Evolutionary conservation across 495 filamentous ascomycete genomes (phyloP), one percentile per base, ranked within the genome.

Genomic region (Penicillium cataractarum): DNA sequence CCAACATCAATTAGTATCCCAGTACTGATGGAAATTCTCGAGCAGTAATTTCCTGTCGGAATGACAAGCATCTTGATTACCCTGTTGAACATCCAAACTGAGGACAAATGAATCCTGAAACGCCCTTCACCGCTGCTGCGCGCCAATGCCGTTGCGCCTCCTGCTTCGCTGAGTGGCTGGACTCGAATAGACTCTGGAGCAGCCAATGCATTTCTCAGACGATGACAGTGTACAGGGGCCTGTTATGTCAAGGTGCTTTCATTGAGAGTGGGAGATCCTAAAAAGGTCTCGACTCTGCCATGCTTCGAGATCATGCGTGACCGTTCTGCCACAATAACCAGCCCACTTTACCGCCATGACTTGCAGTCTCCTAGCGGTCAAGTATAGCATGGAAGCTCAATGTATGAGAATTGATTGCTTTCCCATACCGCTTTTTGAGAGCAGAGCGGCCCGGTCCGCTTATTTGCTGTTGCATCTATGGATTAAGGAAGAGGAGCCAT

Each of bases 101-200:
- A 60, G 21, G 32, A 40, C 26, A 5, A 19, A 49, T 31, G 53
- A 32, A 26, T 31, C 32, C 42, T 17, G 44, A 35, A 29, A 46
- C 55, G 57, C 51, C 51, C 50, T 63, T 69, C 63, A 66, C 69
- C 69, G 66, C 69, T 71, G 68, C 19, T 58, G 51, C n/a, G 35
- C 53, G 57, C 27, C 8, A 58, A 59, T 56, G 52, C 12, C 32
- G 32, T 7, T 33, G 13, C 35, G 6, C n/a, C 40, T 53, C 2
- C 22, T 39, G n/a, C 29, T 60, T 56, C 37, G 62, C 60, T 54
- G 29, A 15, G 44, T 60, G 29, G 52, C 58, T 55, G 27, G 21
- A 17, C 31, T 33, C 26, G 52, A 13, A 44, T 62, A 49, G 53
- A 55, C 44, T 49, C 50, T 42, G 59, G 48, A 60, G 31, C 24